Conservation (phyloP, 768 basidiomycete species). For the Guyanaporus albipodus region DNA sequence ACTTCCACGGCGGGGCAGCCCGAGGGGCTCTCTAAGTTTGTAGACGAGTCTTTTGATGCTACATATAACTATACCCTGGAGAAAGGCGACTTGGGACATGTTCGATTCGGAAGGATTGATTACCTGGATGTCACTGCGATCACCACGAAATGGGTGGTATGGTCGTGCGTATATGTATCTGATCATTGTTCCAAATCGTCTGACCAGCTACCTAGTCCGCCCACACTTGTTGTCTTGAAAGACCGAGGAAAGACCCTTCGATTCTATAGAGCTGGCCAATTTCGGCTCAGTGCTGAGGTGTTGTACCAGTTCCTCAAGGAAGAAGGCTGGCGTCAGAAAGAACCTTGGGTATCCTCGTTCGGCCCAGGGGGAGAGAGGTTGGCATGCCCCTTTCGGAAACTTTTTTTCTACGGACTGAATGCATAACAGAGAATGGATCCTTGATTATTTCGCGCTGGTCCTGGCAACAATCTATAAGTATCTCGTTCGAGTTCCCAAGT, state of each 20-base stretch:
- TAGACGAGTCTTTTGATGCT: conserved; percentile 72
- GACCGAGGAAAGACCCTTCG: conserved; percentile 77
- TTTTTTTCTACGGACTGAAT: conserved; percentile 7
- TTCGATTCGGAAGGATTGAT: conserved; percentile 84
- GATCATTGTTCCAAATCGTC: neutral
- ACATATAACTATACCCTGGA: conserved; percentile 62
- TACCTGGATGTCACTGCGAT: conserved; percentile 79
- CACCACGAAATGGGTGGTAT: conserved; percentile 83
- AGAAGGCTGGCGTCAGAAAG: conserved; percentile 58
- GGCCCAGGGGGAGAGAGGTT: conserved; percentile 78
- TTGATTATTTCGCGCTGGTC: conserved; percentile 53
- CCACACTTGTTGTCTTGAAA: conserved; percentile 64
- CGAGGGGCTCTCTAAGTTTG: conserved; percentile 63
- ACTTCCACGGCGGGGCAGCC: conserved; percentile 54
- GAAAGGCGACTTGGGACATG: conserved; percentile 59
- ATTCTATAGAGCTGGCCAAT: conserved; percentile 65
- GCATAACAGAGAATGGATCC: conserved; percentile 55
- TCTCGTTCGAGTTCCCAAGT: conserved; percentile 58
- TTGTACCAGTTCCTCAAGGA: conserved; percentile 64
- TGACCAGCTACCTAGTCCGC: conserved; percentile 50
- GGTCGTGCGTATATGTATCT: conserved; percentile 55
- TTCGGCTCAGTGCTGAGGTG: conserved; percentile 56
- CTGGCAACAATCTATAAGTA: conserved; percentile 51
- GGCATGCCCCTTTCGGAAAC: conserved; percentile 6
- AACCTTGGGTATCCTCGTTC: conserved; percentile 65